Base-by-base conservation (phyloP, 805 yeast species). In the Allodekkera sacchari region DNA sequence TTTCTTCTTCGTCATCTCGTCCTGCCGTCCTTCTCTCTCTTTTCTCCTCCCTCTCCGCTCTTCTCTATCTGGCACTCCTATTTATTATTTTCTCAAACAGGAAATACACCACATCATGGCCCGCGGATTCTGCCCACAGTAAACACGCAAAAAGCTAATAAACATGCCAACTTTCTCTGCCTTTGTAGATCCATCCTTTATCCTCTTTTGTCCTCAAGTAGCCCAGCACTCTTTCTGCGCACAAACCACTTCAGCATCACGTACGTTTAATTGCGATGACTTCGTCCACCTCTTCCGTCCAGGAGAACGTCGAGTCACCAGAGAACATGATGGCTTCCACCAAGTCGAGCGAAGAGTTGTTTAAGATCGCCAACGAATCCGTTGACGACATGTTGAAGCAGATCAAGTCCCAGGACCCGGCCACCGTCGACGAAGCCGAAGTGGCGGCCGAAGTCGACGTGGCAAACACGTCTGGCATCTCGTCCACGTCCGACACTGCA, bases 381-480 rank as follows among this genome's bases (percentile, higher is more conserved):
- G 66, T 61, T 8, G 66, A 61, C 31, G 63, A 61, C 28, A 46
- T 63, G 9, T 35, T 63, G 13, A 52, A 53, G 37, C 59, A 54
- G 31, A 47, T 51, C 16, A 35, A 37, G 25, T 28, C 50, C 6
- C 37, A 41, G 6, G 17, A 22, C 3, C 25, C 25, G 19, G 12
- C 13, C 7, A 15, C 14, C 7, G 7, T n/a, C 6, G 9, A 11
- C 7, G 7, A 22, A 6, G 7, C 7, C 12, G 18, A 27, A 14
- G 6, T 14, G 14, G 18, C 18, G 12, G 15, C 7, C 8, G 14
- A n/a, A 6, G 18, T 18, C 12, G 12, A 12, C 20, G 6, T 14
- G 18, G 9, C 18, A 17, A 24, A 17, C 10, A n/a, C 12, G 7
- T 10, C 17, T 10, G 25, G 21, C 9, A 27, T 22, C 7, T 22